Percentiles rank a stretch among this genome's conserved stretches.
Evolutionary conservation across 345 rosid species (phyloP).

Genomic region (Hypericum perforatum): DNA sequence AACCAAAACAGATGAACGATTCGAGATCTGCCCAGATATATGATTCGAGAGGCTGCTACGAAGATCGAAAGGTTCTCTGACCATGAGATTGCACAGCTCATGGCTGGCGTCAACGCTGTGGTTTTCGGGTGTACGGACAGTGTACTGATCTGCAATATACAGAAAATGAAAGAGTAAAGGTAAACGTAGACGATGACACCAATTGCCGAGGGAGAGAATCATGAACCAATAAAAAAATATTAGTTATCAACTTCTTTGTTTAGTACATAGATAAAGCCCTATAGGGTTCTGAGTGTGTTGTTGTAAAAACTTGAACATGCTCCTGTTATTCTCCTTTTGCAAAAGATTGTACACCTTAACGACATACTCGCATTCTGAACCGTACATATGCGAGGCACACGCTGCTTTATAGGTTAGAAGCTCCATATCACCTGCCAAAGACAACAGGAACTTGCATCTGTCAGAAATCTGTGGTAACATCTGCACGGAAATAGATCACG

Average conservation of each 20-base stretch:
- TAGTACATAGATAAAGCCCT: conserved; percentile 17
- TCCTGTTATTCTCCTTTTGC: conserved; percentile 19
- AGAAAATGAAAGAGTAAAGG: too few relatives aligned
- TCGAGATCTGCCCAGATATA: conserved; percentile 53
- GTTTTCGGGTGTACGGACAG: conserved; percentile 70
- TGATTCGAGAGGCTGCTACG: conserved; percentile 63
- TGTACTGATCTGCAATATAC: conserved; percentile 34
- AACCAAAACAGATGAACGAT: conserved; percentile 58
- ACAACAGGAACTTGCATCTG: neutral
- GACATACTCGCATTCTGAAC: conserved; percentile 41
- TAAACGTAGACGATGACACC: too few relatives aligned
- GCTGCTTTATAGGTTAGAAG: conserved; percentile 64
- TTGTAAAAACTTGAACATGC: conserved; percentile 31
- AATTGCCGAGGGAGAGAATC: too few relatives aligned
- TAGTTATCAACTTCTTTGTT: conserved; percentile 7
- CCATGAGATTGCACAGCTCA: conserved; percentile 85
- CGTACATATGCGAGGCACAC: conserved; percentile 59
- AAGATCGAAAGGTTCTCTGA: conserved; percentile 86
- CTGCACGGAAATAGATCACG: too few relatives aligned
- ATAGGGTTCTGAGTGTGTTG: conserved; percentile 32
- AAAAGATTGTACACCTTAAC: conserved; percentile 23
- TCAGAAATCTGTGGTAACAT: too few relatives aligned
- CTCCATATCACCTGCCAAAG: conserved; percentile 36
- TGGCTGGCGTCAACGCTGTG: conserved; percentile 86
- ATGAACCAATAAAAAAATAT: too few relatives aligned